Evolutionary conservation across 805 yeast genomes (phyloP).

Genomic region (Suhomyces vadensis): DNA sequence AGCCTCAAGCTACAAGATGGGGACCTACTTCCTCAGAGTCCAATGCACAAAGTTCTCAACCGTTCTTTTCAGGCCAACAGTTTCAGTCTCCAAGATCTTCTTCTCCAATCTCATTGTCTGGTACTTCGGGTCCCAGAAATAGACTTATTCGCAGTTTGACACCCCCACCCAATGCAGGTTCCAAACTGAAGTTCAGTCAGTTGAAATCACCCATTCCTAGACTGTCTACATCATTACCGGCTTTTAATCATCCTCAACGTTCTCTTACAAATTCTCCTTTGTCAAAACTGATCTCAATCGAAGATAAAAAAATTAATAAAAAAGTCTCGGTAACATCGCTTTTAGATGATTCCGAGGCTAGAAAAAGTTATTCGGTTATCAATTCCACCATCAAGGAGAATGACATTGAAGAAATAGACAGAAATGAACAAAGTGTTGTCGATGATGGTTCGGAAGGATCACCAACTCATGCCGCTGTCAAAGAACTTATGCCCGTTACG

Average conservation of each 20-base stretch:
- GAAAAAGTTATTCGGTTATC: conserved; percentile 1
- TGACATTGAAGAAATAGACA: neutral
- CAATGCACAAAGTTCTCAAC: neutral
- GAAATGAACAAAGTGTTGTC: too few relatives aligned
- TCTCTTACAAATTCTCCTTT: conserved; percentile 21
- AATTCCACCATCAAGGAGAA: neutral
- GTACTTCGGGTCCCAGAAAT: neutral
- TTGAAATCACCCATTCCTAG: conserved; percentile 13
- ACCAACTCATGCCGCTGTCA: too few relatives aligned
- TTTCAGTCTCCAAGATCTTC: conserved; percentile 3
- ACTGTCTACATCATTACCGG: conserved; percentile 9
- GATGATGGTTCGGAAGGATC: too few relatives aligned
- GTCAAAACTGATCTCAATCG: conserved; percentile 10
- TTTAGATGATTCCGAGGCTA: conserved; percentile 15
- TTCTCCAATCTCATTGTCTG: neutral
- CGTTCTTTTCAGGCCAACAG: conserved; percentile 6
- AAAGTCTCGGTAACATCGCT: conserved; percentile 28
- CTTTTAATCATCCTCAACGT: conserved; percentile 8
- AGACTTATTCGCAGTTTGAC: conserved; percentile 9
- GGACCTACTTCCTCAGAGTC: conserved; percentile 2
- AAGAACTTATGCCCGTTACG: too few relatives aligned
- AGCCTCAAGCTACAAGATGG: conserved; percentile 5
- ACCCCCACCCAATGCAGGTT: conserved; percentile 13
- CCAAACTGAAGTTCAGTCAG: conserved; percentile 7
- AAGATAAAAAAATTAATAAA: conserved; percentile 8